A percentile compares a stretch with the other conserved stretches of the same genome.
Conservation (phyloP, 2,329 filamentous ascomycete species). For the Clonostachys sp. region DNA sequence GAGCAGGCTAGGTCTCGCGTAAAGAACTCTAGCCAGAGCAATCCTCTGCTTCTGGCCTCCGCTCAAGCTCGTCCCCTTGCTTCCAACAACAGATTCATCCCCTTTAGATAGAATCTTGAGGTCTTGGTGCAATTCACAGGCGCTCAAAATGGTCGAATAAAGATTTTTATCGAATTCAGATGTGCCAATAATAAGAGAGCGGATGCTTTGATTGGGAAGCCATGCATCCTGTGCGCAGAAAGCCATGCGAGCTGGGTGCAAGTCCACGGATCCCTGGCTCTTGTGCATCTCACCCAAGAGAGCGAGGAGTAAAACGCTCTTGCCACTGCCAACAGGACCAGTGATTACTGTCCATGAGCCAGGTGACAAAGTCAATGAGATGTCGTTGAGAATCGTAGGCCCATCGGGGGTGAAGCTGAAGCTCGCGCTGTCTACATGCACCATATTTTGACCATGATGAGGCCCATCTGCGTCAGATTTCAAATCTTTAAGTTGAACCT, state of each 20-base stretch:
- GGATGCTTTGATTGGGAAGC: conserved; percentile 31
- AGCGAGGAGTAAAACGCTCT: conserved; percentile 29
- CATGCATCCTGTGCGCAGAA: conserved; percentile 39
- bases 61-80: conserved; percentile 23
- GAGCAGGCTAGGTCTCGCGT: conserved; percentile 20
- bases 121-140: conserved; percentile 25
- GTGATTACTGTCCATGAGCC: neutral
- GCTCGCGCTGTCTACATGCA: neutral
- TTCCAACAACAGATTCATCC: conserved; percentile 17
- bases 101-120: conserved; percentile 12
- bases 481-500: no score
- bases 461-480: conserved; percentile 2
- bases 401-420: conserved; percentile 3
- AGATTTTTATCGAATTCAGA: conserved; percentile 13
- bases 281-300: conserved; percentile 26
- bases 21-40: conserved; percentile 23
- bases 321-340: conserved; percentile 26
- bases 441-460: no score
- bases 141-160: conserved; percentile 21
- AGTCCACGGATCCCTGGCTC: conserved; percentile 14
- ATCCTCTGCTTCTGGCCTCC: conserved; percentile 26
- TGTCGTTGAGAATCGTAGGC: conserved; percentile 10
- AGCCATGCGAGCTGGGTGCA: conserved; percentile 18
- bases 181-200: conserved; percentile 27
- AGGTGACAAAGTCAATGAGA: conserved; percentile 12